Conservation (phyloP, 805 yeast genomes). For the Maudiozyma serrabonitensis region DNA sequence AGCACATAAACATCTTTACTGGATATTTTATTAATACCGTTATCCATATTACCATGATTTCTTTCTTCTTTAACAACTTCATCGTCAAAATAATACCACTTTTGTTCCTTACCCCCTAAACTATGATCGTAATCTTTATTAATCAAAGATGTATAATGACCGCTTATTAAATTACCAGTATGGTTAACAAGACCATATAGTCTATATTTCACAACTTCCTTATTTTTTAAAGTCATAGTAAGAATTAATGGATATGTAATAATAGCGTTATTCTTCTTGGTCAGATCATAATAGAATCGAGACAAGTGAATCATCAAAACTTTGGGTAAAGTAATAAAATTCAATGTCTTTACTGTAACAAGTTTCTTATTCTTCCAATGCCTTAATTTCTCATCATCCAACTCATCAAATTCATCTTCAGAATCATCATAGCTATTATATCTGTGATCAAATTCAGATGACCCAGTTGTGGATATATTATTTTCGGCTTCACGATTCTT, state of each 20-base stretch:
- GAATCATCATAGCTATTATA: slow-evolving; percentile 1
- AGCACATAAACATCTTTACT: slow-evolving; percentile 59
- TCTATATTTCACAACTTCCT: slow-evolving; percentile 35
- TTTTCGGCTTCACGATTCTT: neutral
- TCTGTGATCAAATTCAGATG: neutral
- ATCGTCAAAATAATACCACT: slow-evolving; percentile 73
- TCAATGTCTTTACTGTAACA: slow-evolving; percentile 55
- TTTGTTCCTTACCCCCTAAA: slow-evolving; percentile 29
- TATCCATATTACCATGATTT: slow-evolving; percentile 38
- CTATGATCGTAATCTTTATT: slow-evolving; percentile 37
- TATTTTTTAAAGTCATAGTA: slow-evolving; percentile 36
- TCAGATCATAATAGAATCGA: slow-evolving; percentile 52
- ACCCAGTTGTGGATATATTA: neutral
- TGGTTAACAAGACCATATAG: slow-evolving; percentile 62
- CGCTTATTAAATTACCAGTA: slow-evolving; percentile 58
- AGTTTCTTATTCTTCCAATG: slow-evolving; percentile 17
- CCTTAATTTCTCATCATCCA: slow-evolving; percentile 4
- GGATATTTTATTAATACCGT: slow-evolving; percentile 31
- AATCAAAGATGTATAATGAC: slow-evolving; percentile 66
- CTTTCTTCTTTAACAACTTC: slow-evolving; percentile 41
- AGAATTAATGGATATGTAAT: slow-evolving; percentile 49
- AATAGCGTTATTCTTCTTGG: slow-evolving; percentile 42
- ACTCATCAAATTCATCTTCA: slow-evolving; percentile 1
- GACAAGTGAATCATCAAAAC: slow-evolving; percentile 77
- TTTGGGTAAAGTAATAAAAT: slow-evolving; percentile 71